Evolutionary conservation across 805 yeast species (phyloP), one percentile per base, ranked within the genome.

Genomic region (Tetrapisispora iriomotensis): DNA sequence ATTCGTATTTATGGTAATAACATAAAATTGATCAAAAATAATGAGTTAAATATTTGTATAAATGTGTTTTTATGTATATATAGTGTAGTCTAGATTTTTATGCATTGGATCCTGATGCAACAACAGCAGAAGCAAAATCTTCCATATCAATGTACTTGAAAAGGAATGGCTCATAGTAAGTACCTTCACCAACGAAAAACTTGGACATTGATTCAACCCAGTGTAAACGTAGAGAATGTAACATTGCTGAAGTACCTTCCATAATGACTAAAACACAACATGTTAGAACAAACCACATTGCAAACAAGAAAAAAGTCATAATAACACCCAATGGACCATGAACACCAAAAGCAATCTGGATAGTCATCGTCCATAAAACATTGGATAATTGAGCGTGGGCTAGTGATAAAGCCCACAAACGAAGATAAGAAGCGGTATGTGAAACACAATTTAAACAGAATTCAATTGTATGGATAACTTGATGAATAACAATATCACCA

Each of bases 191-290:
- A 53, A 77, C 80, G 47, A 81, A 81, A 56, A 77, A 80, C 58
- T 81, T 81, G 33, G 84, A 77, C 88, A 81, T 81, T 27, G 84
- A 75, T 54, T 81, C 88, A 39, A 81, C 87, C 88, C 88, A 81
- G 54, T 81, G 88, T 50, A 81, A 66, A 63, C 88, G 72, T 51
- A 81, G 68, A 13, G 83, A 74, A 57, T 81, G 88, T 52, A 81
- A 66, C 88, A 81, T 81, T 17, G 87, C 87, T n/a, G 85, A 78
- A 0, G 87, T 81, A 41, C 88, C 88, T 62, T 81, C 88, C 88
- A 81, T 81, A 36, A 78, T 66, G 35, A 81, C 87, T 54, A 81
- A 64, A 30, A 81, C 77, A 48, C 76, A 70, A 28, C 77, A 79
- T 0, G 87, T 79, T 48, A 81, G 65, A 6, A 72, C 70, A 58